Evolutionary conservation across 2,329 filamentous ascomycete species (phyloP).

Genomic region (Hypoxylon sp.): DNA sequence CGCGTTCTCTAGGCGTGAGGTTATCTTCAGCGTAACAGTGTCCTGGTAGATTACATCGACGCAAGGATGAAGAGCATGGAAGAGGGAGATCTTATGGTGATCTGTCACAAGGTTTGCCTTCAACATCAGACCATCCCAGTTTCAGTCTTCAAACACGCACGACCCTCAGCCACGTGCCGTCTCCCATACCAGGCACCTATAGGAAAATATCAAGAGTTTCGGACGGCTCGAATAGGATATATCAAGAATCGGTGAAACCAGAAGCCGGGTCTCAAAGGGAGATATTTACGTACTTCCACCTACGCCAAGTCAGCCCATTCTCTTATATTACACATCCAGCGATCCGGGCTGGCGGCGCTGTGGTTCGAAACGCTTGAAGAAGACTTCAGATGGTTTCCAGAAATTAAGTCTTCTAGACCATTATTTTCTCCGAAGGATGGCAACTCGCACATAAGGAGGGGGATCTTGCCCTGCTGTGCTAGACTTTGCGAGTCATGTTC

Average conservation of each 20-base stretch:
- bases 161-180: conserved; percentile 38
- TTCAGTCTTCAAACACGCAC: conserved; percentile 44
- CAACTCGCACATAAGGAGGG: conserved; percentile 14
- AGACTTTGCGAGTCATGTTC: conserved; percentile 11
- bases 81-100: conserved; percentile 40
- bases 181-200: conserved; percentile 10
- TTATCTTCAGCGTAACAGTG: conserved; percentile 26
- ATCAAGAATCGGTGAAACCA: conserved; percentile 21
- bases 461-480: background rate
- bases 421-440: conserved; percentile 17
- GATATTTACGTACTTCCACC: conserved; percentile 5
- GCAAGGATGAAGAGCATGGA: conserved; percentile 20
- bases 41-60: conserved; percentile 9
- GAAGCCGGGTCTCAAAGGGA: conserved; percentile 24
- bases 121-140: conserved; percentile 40
- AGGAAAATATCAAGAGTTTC: conserved; percentile 18
- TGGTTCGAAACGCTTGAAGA: conserved; percentile 6
- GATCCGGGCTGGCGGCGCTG: conserved; percentile 17
- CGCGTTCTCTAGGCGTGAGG: conserved; percentile 28
- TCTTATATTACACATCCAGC: background rate
- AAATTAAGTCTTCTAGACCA: background rate
- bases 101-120: conserved; percentile 40
- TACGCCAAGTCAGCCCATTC: conserved; percentile 4
- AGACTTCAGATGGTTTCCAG: conserved; percentile 23
- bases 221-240: conserved; percentile 20